Evolutionary conservation across 345 rosid genomes (phyloP), one percentile per base, ranked within the genome.

Genomic region (Arabidopsis arenosa): DNA sequence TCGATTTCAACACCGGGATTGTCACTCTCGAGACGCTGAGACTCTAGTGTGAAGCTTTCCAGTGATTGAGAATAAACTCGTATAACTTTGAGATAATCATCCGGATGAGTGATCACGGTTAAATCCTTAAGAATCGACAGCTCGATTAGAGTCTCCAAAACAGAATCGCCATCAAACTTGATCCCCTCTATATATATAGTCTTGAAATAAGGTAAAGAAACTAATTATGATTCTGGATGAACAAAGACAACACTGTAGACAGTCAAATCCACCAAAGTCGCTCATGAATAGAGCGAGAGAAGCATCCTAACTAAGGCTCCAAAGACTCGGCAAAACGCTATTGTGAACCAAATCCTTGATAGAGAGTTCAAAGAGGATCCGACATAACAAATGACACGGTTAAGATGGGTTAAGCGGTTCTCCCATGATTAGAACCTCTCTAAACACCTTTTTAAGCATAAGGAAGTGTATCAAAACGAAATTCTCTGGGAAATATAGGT

Each of bases 161-260:
- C 12, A 11, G 10, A 52, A 18, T 37, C 18, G 0, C 9, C 35
- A 9, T 30, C 37, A 6, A 15, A 68, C 41, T 33, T 49, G 4
- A 66, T 44, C 3, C 3, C 28, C 4, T 51, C 32, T 9, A 51
- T 1, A 51, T 18, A 26, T 28, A 52, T 33, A 18, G 7, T 2
- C 43, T 67, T 21, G 48, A 67, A 5, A 66, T 11, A 32, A 48
- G 45, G 71, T 18, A 66, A 18, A 18, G 30, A 49, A 48, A 66
- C 33, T 21, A n/a, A 47, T 0, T 47, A 8, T 8, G 57, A 28
- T 10, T 65, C 12, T 0, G 55, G 37, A 28, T n/a, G 1, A 8
- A 23, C 18, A 7, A 64, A n/a, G 18, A 33, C 57, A 23, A 66
- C 56, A 14, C 37, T 1, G 30, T 8, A 41, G 5, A 66, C 30